Percentiles rank a stretch among this genome's conserved stretches.
phyloP scores from a whole-genome alignment of 2,329 filamentous ascomycete species.

The Periconia sp. region DNA sequence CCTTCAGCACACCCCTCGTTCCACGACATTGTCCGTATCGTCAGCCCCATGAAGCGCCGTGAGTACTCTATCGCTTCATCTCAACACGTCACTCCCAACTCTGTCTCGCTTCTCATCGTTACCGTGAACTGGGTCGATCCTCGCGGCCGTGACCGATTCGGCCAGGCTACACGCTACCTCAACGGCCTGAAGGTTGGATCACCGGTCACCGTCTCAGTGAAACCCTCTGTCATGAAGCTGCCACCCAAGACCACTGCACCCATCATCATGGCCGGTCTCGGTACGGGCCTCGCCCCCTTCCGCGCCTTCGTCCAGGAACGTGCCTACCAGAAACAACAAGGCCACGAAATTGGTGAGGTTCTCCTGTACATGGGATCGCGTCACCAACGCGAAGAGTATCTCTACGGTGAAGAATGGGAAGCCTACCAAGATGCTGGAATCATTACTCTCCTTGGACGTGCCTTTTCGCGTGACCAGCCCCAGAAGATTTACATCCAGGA shows the following conservation, averaged over 20 bases:
- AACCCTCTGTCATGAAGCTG: constrained; percentile 99
- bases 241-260: constrained; percentile 85
- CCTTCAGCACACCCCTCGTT: constrained; percentile 85
- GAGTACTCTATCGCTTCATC: constrained; percentile 99
- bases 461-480: constrained; percentile 95
- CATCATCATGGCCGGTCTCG: constrained; percentile 98
- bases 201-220: constrained; percentile 88
- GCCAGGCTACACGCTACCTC: constrained; percentile 92
- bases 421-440: constrained; percentile 95
- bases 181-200: constrained; percentile 76
- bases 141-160: constrained; percentile 84
- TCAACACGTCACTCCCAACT: constrained; percentile 88
- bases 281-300: constrained; percentile 98
- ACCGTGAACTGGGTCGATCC: constrained; percentile 95
- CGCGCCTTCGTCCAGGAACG: constrained; percentile 98
- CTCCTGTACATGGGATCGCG: constrained; percentile 96
- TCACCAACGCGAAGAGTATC: constrained; percentile 97
- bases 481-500: constrained; percentile 99
- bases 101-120: constrained; percentile 95
- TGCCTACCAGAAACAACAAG: constrained; percentile 96
- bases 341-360: constrained; percentile 91
- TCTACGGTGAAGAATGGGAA: constrained; percentile 99
- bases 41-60: constrained; percentile 90
- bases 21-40: constrained; percentile 86
- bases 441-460: constrained; percentile 89